These are phyloP conservation scores for Phytophthora crassamura DNA, from an alignment of 352 stramenopile species.

Conservation along the genomic window DNA sequence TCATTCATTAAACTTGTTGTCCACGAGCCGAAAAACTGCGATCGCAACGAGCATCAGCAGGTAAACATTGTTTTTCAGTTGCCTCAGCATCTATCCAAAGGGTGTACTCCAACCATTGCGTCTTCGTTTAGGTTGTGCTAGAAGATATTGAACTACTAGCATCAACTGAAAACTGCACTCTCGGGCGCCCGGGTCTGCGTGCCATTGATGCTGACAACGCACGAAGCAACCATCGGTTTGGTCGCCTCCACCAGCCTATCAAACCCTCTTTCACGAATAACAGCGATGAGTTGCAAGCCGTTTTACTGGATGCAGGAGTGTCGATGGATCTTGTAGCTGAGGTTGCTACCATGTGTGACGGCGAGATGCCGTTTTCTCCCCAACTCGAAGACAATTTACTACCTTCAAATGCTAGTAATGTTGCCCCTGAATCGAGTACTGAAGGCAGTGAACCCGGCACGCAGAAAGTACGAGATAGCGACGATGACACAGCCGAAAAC, in stretches of 20 bases:
- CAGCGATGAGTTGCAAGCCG: conserved; percentile 30
- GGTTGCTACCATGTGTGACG: conserved; percentile 14
- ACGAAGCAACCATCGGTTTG: background rate
- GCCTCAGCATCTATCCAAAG: background rate
- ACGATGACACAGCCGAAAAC: background rate
- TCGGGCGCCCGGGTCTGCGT: background rate
- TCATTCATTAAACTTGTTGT: conserved; percentile 47
- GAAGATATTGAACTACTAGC: conserved; percentile 43
- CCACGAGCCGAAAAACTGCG: conserved; percentile 6
- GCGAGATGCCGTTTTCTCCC: background rate
- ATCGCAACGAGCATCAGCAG: conserved; percentile 23
- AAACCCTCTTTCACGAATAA: background rate
- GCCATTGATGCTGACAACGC: background rate
- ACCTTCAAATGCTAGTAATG: background rate
- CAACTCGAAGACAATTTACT: background rate
- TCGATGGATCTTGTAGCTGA: conserved; percentile 42
- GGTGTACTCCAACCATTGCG: background rate
- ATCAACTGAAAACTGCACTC: background rate
- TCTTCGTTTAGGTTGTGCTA: conserved; percentile 28
- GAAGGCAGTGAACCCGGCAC: background rate
- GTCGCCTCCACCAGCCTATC: background rate
- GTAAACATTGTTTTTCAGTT: conserved; percentile 12
- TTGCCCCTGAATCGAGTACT: conserved; percentile 1
- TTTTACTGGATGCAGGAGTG: conserved; percentile 44
- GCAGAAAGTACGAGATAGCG: background rate